Base-by-base conservation (phyloP, 2,329 filamentous ascomycete species). In the Monilinia vaccinii-corymbosi region DNA sequence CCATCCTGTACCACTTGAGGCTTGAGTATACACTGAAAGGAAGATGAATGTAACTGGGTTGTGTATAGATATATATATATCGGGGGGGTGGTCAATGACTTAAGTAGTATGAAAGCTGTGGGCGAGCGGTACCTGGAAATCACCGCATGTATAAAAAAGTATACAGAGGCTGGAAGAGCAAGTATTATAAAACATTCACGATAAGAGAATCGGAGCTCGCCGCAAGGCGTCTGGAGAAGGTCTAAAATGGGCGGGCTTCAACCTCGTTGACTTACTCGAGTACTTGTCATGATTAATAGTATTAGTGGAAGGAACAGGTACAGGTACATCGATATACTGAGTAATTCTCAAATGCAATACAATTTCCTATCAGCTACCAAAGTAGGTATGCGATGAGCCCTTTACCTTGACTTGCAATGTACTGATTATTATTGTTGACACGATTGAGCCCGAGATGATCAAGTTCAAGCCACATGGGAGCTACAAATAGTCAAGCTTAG, bases 1-100 rank as follows among this genome's bases (percentile, higher is more conserved):
- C 68, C 70, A 71, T 71, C 32, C 9, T 34, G 25, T 11, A 31
- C 14, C 36, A 13, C 18, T 38, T 7, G 25, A 21, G 13, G 23
- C 32, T 23, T 21, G 8, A 13, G 32, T 44, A 13, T 55, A 18
- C 21, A 11, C 2, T 2, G 1, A 18, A 44, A 23, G 38, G 25
- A 32, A 44, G 18, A 16, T 23, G n/a, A 11, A 18, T 44, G 8
- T 32, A 7, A 31, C 23, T 2, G 36, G 18, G 14, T 44, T 23
- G 23, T 4, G 34, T 13, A 11, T 10, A 14, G 11, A 10, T n/a
- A n/a, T 21, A 16, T 14, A 31, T 21, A 11, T 32, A 9, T 11
- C 3, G n/a, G 31, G 51, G 51, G 51, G n/a, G 28, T 10, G n/a
- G 8, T 44, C 28, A 31, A 42, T 44, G 38, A 10, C 28, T 55